Evolutionary conservation across 441 rosid species (phyloP).

Genomic region (Populus hybrid): DNA sequence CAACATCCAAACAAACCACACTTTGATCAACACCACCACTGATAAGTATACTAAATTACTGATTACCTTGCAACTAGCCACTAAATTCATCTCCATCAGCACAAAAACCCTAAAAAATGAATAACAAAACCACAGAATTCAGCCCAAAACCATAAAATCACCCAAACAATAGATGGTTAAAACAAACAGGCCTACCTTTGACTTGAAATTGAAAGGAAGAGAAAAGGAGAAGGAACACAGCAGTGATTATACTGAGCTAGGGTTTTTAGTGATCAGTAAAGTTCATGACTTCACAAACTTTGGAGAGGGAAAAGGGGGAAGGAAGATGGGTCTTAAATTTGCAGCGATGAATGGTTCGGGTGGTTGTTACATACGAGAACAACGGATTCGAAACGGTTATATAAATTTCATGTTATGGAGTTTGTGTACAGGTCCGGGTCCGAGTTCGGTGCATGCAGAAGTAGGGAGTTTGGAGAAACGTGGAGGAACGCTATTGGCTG

Average conservation of each 20-base stretch:
- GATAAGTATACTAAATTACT: background rate
- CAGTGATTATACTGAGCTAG: background rate
- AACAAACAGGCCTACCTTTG: background rate
- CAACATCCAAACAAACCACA: background rate
- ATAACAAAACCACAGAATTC: background rate
- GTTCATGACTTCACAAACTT: background rate
- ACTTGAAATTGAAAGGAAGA: background rate
- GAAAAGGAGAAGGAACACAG: background rate
- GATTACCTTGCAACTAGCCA: background rate
- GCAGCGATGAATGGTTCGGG: background rate
- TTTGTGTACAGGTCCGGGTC: background rate
- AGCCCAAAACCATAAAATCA: background rate
- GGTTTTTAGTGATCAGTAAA: background rate
- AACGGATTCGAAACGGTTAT: background rate
- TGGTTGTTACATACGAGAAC: background rate
- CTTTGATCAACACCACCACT: background rate
- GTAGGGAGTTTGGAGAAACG: background rate
- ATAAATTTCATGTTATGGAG: background rate
- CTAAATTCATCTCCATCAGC: background rate
- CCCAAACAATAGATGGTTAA: background rate
- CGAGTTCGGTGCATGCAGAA: background rate
- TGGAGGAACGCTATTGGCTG: background rate
- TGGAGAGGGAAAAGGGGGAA: background rate
- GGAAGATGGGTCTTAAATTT: background rate
- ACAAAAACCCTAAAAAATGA: background rate